Conservation (phyloP, 2,329 filamentous ascomycete genomes). For the Ceratocystis destructans region DNA sequence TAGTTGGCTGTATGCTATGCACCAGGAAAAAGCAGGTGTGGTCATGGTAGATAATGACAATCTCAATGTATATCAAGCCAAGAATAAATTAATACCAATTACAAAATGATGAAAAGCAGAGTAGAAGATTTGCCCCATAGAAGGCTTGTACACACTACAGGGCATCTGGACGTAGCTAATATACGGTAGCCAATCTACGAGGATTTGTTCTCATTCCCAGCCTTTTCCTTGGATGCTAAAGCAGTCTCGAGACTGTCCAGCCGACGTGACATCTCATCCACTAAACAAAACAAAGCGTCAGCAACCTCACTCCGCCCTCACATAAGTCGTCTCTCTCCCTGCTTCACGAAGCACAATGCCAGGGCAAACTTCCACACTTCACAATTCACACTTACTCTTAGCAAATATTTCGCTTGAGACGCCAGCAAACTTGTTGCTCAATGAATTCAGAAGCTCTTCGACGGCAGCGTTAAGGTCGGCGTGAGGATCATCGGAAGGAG, state of each 20-base stretch:
- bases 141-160: neutral
- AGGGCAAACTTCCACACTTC: neutral
- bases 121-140: neutral
- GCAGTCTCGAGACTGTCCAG: conserved; percentile 71
- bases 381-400: conserved; percentile 53
- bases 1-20: neutral
- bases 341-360: neutral
- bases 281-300: conserved; percentile 31
- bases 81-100: conserved; percentile 4
- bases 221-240: conserved; percentile 44
- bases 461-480: conserved; percentile 64
- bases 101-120: neutral
- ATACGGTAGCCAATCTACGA: conserved; percentile 19
- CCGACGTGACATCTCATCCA: conserved; percentile 86
- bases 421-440: conserved; percentile 72
- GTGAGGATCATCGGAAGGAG: conserved; percentile 25
- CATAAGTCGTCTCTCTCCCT: neutral
- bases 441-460: conserved; percentile 71
- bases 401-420: conserved; percentile 78
- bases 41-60: neutral
- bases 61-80: conserved; percentile 1
- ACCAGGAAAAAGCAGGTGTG: neutral
- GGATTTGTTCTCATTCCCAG: conserved; percentile 28
- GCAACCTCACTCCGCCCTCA: conserved; percentile 46
- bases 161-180: neutral